phyloP scores from a whole-genome alignment of 352 stramenopile genomes.

The Globisporangium nodosum region DNA sequence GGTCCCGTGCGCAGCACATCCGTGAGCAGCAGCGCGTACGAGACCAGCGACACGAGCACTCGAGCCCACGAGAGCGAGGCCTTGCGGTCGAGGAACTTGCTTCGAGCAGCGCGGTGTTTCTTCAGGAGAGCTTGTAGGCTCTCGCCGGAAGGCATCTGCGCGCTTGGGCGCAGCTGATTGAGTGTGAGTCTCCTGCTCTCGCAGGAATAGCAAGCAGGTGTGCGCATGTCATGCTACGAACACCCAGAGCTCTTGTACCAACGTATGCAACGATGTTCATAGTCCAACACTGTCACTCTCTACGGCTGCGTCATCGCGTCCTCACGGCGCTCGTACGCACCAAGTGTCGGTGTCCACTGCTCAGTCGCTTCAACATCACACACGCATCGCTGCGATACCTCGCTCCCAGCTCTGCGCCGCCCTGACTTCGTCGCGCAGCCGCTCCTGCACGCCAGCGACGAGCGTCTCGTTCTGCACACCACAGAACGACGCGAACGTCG shows the following conservation, averaged over 20 bases:
- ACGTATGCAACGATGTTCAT: too few species aligned
- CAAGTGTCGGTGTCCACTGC: too few species aligned
- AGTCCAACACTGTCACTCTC: too few species aligned
- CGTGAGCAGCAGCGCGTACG: neutral
- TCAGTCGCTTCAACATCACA: neutral
- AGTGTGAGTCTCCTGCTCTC: too few species aligned
- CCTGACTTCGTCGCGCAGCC: conserved; percentile 52
- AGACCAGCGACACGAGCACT: neutral
- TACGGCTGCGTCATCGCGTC: too few species aligned
- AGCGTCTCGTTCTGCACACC: conserved; percentile 12
- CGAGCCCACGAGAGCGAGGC: neutral
- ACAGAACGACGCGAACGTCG: conserved; percentile 28
- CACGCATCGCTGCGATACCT: conserved; percentile 29
- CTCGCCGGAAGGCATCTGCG: too few species aligned
- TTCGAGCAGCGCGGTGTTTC: neutral
- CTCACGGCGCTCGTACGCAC: too few species aligned
- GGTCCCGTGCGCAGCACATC: neutral
- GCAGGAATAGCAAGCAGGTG: too few species aligned
- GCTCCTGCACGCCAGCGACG: conserved; percentile 26
- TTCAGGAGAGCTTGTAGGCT: neutral
- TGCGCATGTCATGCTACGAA: too few species aligned
- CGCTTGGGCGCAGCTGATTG: too few species aligned
- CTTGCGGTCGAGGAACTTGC: neutral
- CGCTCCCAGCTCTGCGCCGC: conserved; percentile 42
- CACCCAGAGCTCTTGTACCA: too few species aligned